Evolutionary conservation across 2,329 filamentous ascomycete genomes (phyloP).

Genomic region (Tolypocladium endophyticum): DNA sequence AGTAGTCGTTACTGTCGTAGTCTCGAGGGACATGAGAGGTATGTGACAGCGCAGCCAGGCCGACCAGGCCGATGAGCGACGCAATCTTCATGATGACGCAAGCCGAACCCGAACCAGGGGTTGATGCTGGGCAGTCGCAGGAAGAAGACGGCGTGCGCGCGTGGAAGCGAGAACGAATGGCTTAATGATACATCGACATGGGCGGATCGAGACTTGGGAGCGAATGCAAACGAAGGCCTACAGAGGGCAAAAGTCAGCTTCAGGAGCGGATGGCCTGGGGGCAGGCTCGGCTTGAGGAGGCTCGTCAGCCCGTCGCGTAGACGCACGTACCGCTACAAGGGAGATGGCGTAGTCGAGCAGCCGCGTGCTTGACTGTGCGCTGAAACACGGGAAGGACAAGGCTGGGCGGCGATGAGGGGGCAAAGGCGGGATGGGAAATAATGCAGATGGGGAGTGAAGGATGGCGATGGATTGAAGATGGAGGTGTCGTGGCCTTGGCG

Average conservation of each 20-base stretch:
- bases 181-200: slow-evolving; percentile 1
- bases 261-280: too few relatives aligned
- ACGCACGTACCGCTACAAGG: not conserved
- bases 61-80: slow-evolving; percentile 41
- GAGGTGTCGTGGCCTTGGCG: not conserved
- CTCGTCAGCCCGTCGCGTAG: not conserved
- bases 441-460: not conserved
- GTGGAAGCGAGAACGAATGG: not conserved
- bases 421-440: not conserved
- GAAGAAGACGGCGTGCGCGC: not conserved
- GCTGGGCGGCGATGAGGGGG: not conserved
- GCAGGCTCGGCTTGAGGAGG: too few relatives aligned
- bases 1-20: slow-evolving; percentile 80
- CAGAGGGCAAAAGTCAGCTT: not conserved
- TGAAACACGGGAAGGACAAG: not conserved
- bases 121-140: not conserved
- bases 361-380: not conserved
- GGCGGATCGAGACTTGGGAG: not conserved
- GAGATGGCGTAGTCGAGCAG: not conserved
- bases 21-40: slow-evolving; percentile 50
- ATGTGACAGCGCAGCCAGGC: slow-evolving; percentile 37
- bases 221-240: not conserved
- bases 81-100: slow-evolving; percentile 41
- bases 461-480: not conserved
- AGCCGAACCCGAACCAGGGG: not conserved